Evolutionary conservation across 176 grass and related monocot species (phyloP).

Genomic region (Pontederia crassipes): DNA sequence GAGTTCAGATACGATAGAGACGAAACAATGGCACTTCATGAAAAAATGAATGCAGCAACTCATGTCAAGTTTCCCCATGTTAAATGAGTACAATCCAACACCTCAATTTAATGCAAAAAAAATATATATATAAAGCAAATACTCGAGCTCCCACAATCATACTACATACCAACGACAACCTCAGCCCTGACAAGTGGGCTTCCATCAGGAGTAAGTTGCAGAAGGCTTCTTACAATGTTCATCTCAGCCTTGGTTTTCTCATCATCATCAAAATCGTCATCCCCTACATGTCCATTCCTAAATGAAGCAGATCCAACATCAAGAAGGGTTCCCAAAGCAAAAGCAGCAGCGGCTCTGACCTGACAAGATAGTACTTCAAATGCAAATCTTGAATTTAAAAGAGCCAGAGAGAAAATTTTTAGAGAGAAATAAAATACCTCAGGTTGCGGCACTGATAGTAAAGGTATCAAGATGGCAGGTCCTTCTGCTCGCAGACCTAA

Average conservation of each 20-base stretch:
- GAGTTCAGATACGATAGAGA: too few species aligned
- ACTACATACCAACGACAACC: constrained; percentile 66
- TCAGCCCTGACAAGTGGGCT: constrained; percentile 93
- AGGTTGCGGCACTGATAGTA: constrained; percentile 74
- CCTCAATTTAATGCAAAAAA: too few species aligned
- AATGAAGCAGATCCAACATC: constrained; percentile 52
- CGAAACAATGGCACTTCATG: too few species aligned
- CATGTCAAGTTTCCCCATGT: too few species aligned
- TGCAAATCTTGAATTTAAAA: background rate
- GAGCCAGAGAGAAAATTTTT: background rate
- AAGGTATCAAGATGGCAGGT: constrained; percentile 35
- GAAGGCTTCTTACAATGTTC: constrained; percentile 70
- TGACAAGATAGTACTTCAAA: constrained; percentile 27
- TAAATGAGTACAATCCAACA: too few species aligned
- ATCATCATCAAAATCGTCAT: constrained; percentile 80
- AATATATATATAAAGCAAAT: too few species aligned
- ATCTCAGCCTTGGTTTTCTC: constrained; percentile 76
- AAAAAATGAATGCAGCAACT: too few species aligned
- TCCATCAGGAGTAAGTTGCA: constrained; percentile 66
- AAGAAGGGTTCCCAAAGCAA: constrained; percentile 82
- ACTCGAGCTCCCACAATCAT: background rate
- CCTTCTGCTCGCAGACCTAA: constrained; percentile 51
- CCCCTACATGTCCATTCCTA: constrained; percentile 35
- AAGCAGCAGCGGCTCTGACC: constrained; percentile 95
- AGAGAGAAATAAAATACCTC: constrained; percentile 42